Base-by-base conservation (phyloP, 441 rosid species). In the Kokia cookei region DNA sequence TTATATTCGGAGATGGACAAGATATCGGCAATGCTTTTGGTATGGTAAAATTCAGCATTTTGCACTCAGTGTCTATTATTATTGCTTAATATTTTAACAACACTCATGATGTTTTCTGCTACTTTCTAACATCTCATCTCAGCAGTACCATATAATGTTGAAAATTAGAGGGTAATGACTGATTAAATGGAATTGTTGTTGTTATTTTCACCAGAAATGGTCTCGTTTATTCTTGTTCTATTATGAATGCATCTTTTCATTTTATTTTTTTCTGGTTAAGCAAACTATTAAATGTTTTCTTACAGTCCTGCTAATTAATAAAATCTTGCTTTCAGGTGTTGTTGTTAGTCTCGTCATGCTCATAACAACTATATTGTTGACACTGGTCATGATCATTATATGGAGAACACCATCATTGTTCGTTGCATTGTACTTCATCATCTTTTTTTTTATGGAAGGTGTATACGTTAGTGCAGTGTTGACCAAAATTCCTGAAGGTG, bases 1-100 rank as follows among this genome's bases (percentile, higher is more conserved):
- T 90, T 40, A 81, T 90, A 51, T 88, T 87, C 63, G 92, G 92
- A 71, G 91, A 90, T 80, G 92, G 92, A 69, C 83, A 86, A 75
- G 91, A 88, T 58, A 90, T 88, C 0, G 92, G 91, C 73, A 83
- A 90, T 79, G 92, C 92, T 73, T 90, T 90, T 68, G 94, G 91
- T 88, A 82, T 51, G 84, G 60, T 58, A 78, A 70, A 32, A 45
- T n/a, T 35, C 37, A 45, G 40, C 65, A 61, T 70, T 66, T 37
- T 37, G 42, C 42, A 37, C 42, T 37, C 42, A 37, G 42, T 9
- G 42, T 7, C 42, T 37, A 37, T 37, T 37, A 37, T 37, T 37
- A 37, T 37, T 37, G 42, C 42, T 37, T 37, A 37, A 37, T 37
- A 37, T 37, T 37, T 37, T 37, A 37, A 37, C 9, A 37, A 37